phyloP scores from a whole-genome alignment of 2,329 filamentous ascomycete genomes.

The Hypoxylon rubiginosum region DNA sequence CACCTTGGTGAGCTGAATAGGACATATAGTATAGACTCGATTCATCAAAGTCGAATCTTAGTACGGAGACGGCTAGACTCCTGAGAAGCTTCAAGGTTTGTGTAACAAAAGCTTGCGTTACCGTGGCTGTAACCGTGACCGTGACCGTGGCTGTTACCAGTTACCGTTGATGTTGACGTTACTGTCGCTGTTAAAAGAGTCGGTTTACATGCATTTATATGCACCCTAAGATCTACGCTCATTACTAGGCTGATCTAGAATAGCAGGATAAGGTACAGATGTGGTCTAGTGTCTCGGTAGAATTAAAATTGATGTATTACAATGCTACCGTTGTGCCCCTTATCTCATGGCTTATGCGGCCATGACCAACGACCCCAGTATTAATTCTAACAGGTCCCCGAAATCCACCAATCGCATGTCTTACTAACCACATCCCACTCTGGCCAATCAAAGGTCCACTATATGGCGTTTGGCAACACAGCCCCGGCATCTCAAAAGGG shows the following conservation, averaged over 20 bases:
- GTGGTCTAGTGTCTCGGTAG: slow-evolving; percentile 2
- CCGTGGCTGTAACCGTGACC: no score
- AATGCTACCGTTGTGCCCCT: not conserved
- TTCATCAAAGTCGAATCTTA: no score
- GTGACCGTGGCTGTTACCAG: no score
- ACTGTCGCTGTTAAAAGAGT: not conserved
- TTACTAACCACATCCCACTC: not conserved
- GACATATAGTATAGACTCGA: no score
- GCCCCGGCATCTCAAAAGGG: not conserved
- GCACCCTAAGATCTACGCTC: not conserved
- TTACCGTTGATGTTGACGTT: not conserved
- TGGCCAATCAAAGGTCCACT: not conserved
- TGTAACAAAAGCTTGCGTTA: no score
- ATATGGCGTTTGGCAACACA: not conserved
- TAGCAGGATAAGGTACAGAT: not conserved
- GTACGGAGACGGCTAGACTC: no score
- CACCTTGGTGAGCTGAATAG: no score
- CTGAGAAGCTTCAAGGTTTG: no score
- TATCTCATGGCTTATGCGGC: not conserved
- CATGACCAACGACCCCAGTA: not conserved
- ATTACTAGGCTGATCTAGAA: not conserved
- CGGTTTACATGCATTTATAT: not conserved
- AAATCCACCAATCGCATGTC: not conserved
- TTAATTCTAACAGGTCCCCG: not conserved
- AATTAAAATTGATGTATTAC: not conserved